A percentile compares a stretch with the other conserved stretches of the same genome.
These are phyloP conservation scores for Lasiosphaeriaceae sp. DNA, from an alignment of 495 filamentous ascomycete species.

Conservation along the genomic window DNA sequence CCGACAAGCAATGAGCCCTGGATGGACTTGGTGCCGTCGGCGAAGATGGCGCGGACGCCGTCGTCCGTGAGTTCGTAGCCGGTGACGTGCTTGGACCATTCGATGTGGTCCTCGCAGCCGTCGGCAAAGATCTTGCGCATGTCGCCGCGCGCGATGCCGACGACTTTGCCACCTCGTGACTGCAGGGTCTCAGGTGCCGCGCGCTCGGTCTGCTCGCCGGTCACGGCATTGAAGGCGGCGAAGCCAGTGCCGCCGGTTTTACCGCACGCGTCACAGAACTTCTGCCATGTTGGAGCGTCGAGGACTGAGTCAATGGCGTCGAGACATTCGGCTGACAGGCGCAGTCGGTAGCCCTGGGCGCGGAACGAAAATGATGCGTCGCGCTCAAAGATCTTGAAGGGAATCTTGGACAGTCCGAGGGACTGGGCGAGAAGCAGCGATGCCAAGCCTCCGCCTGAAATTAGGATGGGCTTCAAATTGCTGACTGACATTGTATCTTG, in stretches of 20 bases:
- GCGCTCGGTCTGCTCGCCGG: slow-evolving; percentile 30
- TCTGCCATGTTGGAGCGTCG: slow-evolving; percentile 35
- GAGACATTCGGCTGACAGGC: slow-evolving; percentile 47
- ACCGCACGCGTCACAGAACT: slow-evolving; percentile 52
- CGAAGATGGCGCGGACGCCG: slow-evolving; percentile 45
- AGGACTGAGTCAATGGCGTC: slow-evolving; percentile 51
- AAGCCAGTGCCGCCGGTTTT: slow-evolving; percentile 48
- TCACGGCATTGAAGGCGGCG: slow-evolving; percentile 40
- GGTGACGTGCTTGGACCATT: slow-evolving; percentile 44
- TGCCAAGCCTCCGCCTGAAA: slow-evolving; percentile 49
- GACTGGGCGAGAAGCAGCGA: slow-evolving; percentile 50
- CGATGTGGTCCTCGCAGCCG: slow-evolving; percentile 42
- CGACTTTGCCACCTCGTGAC: slow-evolving; percentile 46
- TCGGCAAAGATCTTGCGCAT: slow-evolving; percentile 46
- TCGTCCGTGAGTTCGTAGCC: slow-evolving; percentile 43
- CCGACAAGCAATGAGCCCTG: slow-evolving; percentile 48
- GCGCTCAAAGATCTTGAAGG: slow-evolving; percentile 51
- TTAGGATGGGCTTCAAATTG: slow-evolving; percentile 45
- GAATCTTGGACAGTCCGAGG: slow-evolving; percentile 40
- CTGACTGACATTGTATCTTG: slow-evolving; percentile 4
- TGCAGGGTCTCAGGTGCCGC: slow-evolving; percentile 19
- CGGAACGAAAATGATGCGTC: slow-evolving; percentile 47
- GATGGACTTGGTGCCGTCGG: slow-evolving; percentile 47
- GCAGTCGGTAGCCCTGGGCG: slow-evolving; percentile 53
- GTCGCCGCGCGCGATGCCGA: slow-evolving; percentile 50